Evolutionary conservation across 129 eudicot genomes (phyloP).

Genomic region (Kitagawia praeruptora): DNA sequence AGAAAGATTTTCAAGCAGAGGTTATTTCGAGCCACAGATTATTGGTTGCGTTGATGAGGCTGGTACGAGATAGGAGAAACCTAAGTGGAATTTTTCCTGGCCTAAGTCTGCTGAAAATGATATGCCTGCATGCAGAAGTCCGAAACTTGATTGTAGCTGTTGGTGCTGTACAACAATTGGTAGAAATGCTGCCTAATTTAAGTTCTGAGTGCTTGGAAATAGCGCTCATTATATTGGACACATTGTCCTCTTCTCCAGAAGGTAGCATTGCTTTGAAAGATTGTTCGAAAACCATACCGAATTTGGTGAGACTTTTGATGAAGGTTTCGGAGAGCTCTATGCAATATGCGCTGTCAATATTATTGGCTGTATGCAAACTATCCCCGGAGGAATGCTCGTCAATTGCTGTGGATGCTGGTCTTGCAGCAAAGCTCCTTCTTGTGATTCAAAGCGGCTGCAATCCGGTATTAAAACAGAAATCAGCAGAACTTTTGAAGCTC

Average conservation of each 20-base stretch:
- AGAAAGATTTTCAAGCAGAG: slow-evolving; percentile 25
- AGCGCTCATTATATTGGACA: slow-evolving; percentile 28
- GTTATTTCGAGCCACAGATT: slow-evolving; percentile 34
- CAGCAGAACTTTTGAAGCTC: slow-evolving; percentile 43
- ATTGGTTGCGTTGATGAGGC: slow-evolving; percentile 30
- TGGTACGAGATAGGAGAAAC: slow-evolving; percentile 28
- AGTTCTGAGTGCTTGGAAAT: slow-evolving; percentile 41
- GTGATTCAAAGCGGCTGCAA: slow-evolving; percentile 47
- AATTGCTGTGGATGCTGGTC: slow-evolving; percentile 46
- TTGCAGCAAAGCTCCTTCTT: slow-evolving; percentile 48
- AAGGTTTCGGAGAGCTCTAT: slow-evolving; percentile 46
- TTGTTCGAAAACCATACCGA: slow-evolving; percentile 46
- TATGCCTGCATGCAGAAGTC: slow-evolving; percentile 24
- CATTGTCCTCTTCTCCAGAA: slow-evolving; percentile 30
- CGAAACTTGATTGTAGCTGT: slow-evolving; percentile 24
- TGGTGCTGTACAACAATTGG: slow-evolving; percentile 38
- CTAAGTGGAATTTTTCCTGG: slow-evolving; percentile 28
- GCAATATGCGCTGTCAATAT: slow-evolving; percentile 32
- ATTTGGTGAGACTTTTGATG: slow-evolving; percentile 37
- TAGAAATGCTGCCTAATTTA: slow-evolving; percentile 33
- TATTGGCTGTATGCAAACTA: slow-evolving; percentile 41
- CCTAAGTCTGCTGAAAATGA: slow-evolving; percentile 27
- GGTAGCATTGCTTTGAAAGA: slow-evolving; percentile 38
- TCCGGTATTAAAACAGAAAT: slow-evolving; percentile 39
- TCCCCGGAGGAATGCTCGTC: slow-evolving; percentile 43